A percentile compares a stretch with the other conserved stretches of the same genome.
Evolutionary conservation across 2,329 filamentous ascomycete genomes (phyloP).

Genomic region (Trichoderma koningii): DNA sequence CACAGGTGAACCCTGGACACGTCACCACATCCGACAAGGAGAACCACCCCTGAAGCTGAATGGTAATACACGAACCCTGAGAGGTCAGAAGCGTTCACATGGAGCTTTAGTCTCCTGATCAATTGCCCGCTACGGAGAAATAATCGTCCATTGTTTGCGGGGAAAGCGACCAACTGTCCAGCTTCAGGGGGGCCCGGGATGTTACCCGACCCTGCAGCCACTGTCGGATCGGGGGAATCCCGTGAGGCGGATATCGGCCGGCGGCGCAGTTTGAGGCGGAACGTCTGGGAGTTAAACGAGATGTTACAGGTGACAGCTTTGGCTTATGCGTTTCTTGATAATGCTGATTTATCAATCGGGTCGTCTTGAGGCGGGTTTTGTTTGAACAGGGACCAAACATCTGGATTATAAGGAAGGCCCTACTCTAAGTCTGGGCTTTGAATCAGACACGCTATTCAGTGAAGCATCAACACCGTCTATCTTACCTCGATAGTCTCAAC

Average conservation of each 20-base stretch:
- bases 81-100: not conserved
- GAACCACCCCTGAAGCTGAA: not conserved
- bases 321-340: slow-evolving; percentile 15
- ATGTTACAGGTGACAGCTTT: not conserved
- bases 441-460: not conserved
- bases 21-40: not conserved
- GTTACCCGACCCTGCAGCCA: slow-evolving; percentile 18
- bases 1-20: not conserved
- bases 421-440: not conserved
- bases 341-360: not conserved
- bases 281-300: not conserved
- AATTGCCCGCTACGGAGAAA: not conserved
- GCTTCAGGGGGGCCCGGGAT: not conserved
- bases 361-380: not conserved
- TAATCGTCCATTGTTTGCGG: not conserved
- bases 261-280: not conserved
- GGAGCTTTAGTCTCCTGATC: not conserved
- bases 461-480: not conserved
- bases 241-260: slow-evolving; percentile 12
- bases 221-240: slow-evolving; percentile 17
- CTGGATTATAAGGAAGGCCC: slow-evolving; percentile 8
- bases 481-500: not conserved
- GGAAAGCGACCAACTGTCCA: not conserved
- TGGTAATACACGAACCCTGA: not conserved
- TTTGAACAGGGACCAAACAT: not conserved